These are phyloP conservation scores for Lentinula detonsa DNA, from an alignment of 768 basidiomycete genomes.

Conservation along the genomic window DNA sequence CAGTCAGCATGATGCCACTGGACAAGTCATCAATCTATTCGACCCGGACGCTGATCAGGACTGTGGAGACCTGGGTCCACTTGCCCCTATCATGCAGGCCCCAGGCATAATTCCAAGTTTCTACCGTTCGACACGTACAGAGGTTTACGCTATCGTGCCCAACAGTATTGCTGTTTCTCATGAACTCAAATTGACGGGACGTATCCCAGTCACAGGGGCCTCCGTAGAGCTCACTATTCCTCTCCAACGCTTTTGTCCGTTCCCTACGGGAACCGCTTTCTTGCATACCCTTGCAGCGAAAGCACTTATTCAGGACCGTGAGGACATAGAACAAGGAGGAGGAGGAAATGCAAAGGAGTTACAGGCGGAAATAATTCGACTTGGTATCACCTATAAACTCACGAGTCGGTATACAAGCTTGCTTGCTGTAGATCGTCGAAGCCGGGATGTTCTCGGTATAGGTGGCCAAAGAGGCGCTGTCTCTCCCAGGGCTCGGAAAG, in stretches of 20 bases:
- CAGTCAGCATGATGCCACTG: background rate
- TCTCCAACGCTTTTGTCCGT: background rate
- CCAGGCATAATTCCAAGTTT: slow-evolving; percentile 25
- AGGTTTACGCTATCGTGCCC: slow-evolving; percentile 16
- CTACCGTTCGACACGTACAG: slow-evolving; percentile 21
- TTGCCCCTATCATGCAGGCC: slow-evolving; percentile 22
- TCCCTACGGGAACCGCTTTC: slow-evolving; percentile 16
- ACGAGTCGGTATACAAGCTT: slow-evolving; percentile 50
- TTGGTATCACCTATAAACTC: slow-evolving; percentile 47
- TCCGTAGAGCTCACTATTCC: background rate
- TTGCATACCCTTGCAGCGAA: slow-evolving; percentile 53
- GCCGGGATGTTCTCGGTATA: background rate
- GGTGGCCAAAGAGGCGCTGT: background rate
- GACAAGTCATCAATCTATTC: slow-evolving; percentile 11
- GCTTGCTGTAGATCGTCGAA: slow-evolving; percentile 36
- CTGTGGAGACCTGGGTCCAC: slow-evolving; percentile 14
- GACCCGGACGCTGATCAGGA: background rate
- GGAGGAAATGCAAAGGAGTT: slow-evolving; percentile 14
- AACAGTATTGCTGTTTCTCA: background rate
- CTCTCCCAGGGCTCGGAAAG: background rate
- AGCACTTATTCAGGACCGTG: slow-evolving; percentile 37
- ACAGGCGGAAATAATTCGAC: slow-evolving; percentile 34
- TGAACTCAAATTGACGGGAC: slow-evolving; percentile 22
- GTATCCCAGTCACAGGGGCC: background rate
- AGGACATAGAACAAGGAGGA: slow-evolving; percentile 18